Evolutionary conservation across 1,284 basidiomycete species (phyloP).

Genomic region (Cryptococcus hybrid): DNA sequence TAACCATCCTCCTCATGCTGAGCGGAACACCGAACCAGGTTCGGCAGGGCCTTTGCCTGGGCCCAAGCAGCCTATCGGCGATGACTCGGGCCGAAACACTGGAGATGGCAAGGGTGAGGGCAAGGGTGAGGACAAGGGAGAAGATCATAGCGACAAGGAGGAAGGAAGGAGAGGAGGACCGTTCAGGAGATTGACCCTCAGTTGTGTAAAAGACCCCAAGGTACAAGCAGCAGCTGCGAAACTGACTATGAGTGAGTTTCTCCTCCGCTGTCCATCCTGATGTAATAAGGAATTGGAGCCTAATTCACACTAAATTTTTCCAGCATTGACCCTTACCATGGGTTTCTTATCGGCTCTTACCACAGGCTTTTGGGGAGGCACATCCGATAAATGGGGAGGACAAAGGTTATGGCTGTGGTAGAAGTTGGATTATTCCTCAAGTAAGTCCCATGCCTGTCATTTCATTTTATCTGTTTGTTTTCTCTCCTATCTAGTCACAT

Average conservation of each 20-base stretch:
- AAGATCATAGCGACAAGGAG: background rate
- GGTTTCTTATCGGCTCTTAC: conserved; percentile 79
- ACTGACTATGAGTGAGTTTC: conserved; percentile 59
- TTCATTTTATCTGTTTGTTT: too few relatives aligned
- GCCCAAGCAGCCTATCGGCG: background rate
- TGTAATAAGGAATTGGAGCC: background rate
- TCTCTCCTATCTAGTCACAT: too few relatives aligned
- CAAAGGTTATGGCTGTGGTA: conserved; percentile 66
- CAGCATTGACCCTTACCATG: conserved; percentile 68
- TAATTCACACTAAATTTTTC: too few relatives aligned
- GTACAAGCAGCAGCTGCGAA: conserved; percentile 71
- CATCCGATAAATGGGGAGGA: conserved; percentile 75
- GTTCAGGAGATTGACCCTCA: conserved; percentile 46
- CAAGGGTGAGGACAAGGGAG: background rate
- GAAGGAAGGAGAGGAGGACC: conserved; percentile 8
- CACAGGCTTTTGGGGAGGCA: conserved; percentile 83
- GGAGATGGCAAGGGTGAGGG: background rate
- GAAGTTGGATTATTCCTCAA: conserved; percentile 71
- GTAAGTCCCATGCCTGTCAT: conserved; percentile 51
- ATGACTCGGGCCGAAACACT: background rate
- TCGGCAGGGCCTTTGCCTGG: background rate
- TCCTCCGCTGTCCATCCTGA: background rate
- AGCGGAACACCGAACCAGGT: background rate
- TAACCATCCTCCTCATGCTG: background rate
- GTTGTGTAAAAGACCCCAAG: conserved; percentile 66